phyloP scores from a whole-genome alignment of 345 rosid genomes.

The Noccaea bulbosa region DNA sequence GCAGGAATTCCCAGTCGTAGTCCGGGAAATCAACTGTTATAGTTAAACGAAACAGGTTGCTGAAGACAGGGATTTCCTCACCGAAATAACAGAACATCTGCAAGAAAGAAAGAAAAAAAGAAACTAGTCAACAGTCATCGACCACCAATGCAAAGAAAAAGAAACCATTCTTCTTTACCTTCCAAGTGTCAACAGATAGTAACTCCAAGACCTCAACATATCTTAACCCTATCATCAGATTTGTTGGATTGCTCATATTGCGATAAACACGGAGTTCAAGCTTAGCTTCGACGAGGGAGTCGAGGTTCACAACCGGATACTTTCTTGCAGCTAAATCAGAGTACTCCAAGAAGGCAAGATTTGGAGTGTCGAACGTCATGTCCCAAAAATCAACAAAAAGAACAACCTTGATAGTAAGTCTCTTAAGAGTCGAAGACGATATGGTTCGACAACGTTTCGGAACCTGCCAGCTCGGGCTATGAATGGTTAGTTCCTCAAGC shows the following conservation, averaged over 20 bases:
- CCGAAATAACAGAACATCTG: background rate
- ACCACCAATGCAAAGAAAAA: background rate
- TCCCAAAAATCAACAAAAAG: background rate
- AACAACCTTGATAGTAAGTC: background rate
- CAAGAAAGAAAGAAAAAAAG: background rate
- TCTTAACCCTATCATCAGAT: constrained; percentile 13
- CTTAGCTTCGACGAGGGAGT: constrained; percentile 8
- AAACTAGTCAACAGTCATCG: background rate
- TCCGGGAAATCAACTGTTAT: background rate
- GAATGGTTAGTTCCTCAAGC: constrained; percentile 15
- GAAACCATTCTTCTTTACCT: background rate
- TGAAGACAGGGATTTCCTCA: background rate
- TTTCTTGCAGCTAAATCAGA: background rate
- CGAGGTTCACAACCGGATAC: constrained; percentile 10
- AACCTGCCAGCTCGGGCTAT: background rate
- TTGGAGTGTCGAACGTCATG: background rate
- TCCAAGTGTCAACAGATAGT: background rate
- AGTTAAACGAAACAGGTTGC: background rate
- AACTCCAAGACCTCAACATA: constrained; percentile 16
- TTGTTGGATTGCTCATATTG: constrained; percentile 8
- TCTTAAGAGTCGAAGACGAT: background rate
- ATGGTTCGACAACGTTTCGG: background rate
- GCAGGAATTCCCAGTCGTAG: too few relatives aligned
- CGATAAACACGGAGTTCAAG: background rate
- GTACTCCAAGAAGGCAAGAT: background rate